These are phyloP conservation scores for Phytophthora constricta DNA, from an alignment of 352 stramenopile species.

Conservation along the genomic window DNA sequence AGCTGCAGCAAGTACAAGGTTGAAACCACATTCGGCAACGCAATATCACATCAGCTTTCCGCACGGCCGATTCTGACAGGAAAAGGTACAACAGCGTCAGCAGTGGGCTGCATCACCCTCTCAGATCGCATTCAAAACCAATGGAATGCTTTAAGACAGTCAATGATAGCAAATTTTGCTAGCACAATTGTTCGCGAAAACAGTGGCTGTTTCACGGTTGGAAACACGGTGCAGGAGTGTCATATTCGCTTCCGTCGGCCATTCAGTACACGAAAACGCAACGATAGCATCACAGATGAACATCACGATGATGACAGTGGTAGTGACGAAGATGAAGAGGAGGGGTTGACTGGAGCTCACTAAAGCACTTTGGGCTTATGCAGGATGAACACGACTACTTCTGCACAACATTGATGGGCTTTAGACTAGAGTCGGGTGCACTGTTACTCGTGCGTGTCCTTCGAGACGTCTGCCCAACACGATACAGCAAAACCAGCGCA, in stretches of 20 bases:
- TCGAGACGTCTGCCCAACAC: too few relatives aligned
- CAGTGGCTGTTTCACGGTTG: slow-evolving; percentile 42
- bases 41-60: slow-evolving; percentile 49
- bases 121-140: slow-evolving; percentile 41
- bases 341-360: slow-evolving; percentile 64
- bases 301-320: slow-evolving; percentile 37
- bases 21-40: slow-evolving; percentile 75
- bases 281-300: slow-evolving; percentile 22
- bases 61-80: neutral
- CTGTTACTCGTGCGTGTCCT: slow-evolving; percentile 37
- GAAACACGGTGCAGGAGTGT: slow-evolving; percentile 43
- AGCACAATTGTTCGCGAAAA: slow-evolving; percentile 25
- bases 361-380: slow-evolving; percentile 36
- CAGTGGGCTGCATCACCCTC: slow-evolving; percentile 17
- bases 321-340: slow-evolving; percentile 40
- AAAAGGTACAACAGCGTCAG: neutral
- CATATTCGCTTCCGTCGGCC: slow-evolving; percentile 39
- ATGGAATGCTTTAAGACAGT: slow-evolving; percentile 47
- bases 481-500: neutral
- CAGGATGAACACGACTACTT: slow-evolving; percentile 9
- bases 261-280: slow-evolving; percentile 10
- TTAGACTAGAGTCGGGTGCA: slow-evolving; percentile 34
- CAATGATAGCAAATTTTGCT: slow-evolving; percentile 34
- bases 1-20: slow-evolving; percentile 50
- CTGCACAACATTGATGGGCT: slow-evolving; percentile 37